Evolutionary conservation across 495 filamentous ascomycete genomes (phyloP), one percentile per base, ranked within the genome.

Genomic region (Neurospora discreta): DNA sequence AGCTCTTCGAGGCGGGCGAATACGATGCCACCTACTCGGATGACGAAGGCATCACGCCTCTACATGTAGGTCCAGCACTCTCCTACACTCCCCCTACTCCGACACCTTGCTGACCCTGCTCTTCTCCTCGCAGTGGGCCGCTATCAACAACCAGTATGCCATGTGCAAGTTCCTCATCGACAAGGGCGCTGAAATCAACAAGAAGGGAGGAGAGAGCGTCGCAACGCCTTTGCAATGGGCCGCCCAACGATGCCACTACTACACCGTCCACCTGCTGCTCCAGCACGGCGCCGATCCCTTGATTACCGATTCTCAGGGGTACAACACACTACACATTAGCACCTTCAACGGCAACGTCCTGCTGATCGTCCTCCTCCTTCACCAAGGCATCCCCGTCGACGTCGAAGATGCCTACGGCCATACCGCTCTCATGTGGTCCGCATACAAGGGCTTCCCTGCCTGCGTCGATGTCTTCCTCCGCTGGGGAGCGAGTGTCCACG

Each of bases 321-420:
- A 97, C 82, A 99, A 98, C 77, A 93, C 97, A 65, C 88, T 99
- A 13, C 95, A 99, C 78, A 92, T 97, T 69, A 94, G 95, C 67
- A 98, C 95, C 0, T 95, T 98, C 77, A 95, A 98, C 76, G 95
- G 96, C 74, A 98, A 97, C 78, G 91, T 97, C n/a, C 91, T 95
- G 75, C 85, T 97, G 68, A 84, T 99, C n/a, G 86, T 95, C 38
- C 83, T 99, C 5, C 79, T 89, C 15, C 84, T 99, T 3, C 95
- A 98, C 81, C 93, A 97, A 76, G 93, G 94, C 75, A 94, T 99
- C 46, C 92, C 94, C 15, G 90, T 99, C 71, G 95, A 99, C 78
- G 91, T 93, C 20, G 86, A 90, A 41, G 95, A 99, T 82, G 85
- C 91, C 69, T 91, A 92, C 76, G 91, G 93, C 13, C 96, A 99